Evolutionary conservation across 495 filamentous ascomycete genomes (phyloP).

Genomic region (Penicillium mononematosum): DNA sequence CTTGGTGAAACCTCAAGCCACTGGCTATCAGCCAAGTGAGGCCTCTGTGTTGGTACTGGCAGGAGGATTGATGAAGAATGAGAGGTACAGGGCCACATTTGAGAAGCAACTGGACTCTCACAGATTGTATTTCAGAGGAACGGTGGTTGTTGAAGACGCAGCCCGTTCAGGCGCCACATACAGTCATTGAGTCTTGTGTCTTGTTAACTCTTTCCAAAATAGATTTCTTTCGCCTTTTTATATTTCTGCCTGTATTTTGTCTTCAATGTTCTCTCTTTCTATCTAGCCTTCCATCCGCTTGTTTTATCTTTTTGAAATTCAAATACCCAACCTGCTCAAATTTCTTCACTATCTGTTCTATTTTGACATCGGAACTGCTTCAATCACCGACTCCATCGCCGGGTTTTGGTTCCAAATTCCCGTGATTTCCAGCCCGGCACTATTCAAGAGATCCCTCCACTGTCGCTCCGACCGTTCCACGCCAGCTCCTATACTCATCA

Average conservation of each 20-base stretch:
- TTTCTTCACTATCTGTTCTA: not conserved
- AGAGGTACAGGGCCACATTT: slow-evolving; percentile 17
- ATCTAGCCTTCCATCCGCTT: not conserved
- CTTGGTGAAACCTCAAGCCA: slow-evolving; percentile 18
- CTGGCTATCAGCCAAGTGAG: slow-evolving; percentile 16
- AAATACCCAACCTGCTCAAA: not conserved
- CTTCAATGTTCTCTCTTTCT: not conserved
- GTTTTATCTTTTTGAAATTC: not conserved
- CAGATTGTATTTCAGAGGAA: slow-evolving; percentile 12
- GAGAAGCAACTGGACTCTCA: slow-evolving; percentile 8
- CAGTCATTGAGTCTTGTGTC: not conserved
- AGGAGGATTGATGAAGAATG: slow-evolving; percentile 30
- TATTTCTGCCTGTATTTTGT: not conserved
- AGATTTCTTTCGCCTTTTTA: not conserved
- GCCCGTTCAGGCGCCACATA: slow-evolving; percentile 9
- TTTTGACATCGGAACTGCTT: slow-evolving; percentile 24
- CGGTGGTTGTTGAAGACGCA: slow-evolving; percentile 20
- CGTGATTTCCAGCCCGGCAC: slow-evolving; percentile 34
- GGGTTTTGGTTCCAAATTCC: slow-evolving; percentile 36
- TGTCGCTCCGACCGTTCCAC: slow-evolving; percentile 40
- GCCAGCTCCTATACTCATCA: slow-evolving; percentile 46
- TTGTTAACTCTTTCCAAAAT: not conserved
- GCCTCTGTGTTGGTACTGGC: slow-evolving; percentile 25
- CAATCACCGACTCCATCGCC: slow-evolving; percentile 40
- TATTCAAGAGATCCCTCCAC: slow-evolving; percentile 36